These are phyloP conservation scores for Mitragyna speciosa DNA, from an alignment of 257 asterid species.

Conservation along the genomic window DNA sequence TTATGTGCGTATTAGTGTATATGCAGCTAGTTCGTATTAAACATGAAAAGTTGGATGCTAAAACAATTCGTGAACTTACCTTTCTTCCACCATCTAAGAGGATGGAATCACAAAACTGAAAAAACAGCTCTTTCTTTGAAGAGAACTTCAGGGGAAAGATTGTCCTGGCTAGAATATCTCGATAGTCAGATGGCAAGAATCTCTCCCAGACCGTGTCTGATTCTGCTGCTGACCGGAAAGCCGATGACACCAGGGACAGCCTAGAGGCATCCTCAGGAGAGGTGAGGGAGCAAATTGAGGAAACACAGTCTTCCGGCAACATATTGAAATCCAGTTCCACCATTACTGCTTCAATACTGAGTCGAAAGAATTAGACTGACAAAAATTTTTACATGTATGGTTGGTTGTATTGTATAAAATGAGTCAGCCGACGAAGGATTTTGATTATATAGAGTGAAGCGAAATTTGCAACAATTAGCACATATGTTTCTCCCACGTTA, in stretches of 20 bases:
- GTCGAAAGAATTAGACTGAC: too few relatives aligned
- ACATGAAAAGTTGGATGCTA: too few relatives aligned
- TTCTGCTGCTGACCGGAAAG: slow-evolving; percentile 24
- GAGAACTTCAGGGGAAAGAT: slow-evolving; percentile 20
- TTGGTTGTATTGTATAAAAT: too few relatives aligned
- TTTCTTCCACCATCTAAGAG: slow-evolving; percentile 33
- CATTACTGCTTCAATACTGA: background rate
- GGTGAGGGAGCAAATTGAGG: slow-evolving; percentile 29
- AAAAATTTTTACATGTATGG: too few relatives aligned
- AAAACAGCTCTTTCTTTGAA: slow-evolving; percentile 31
- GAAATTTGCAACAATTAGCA: too few relatives aligned
- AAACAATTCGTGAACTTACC: slow-evolving; percentile 6
- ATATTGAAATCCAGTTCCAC: background rate
- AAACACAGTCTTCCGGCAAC: slow-evolving; percentile 36
- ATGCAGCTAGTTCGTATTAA: too few relatives aligned
- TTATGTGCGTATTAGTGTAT: too few relatives aligned
- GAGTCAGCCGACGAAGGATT: too few relatives aligned
- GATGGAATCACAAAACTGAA: slow-evolving; percentile 21
- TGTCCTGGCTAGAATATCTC: slow-evolving; percentile 20
- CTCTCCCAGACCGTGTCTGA: slow-evolving; percentile 34
- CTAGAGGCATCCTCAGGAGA: slow-evolving; percentile 29
- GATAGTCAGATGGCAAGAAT: slow-evolving; percentile 38
- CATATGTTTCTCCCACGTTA: too few relatives aligned
- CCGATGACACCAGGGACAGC: slow-evolving; percentile 23
- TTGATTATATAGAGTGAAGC: too few relatives aligned